A percentile compares a stretch with the other conserved stretches of the same genome.
Conservation (phyloP, 2,329 filamentous ascomycete genomes). For the Trichoderma sp. region DNA sequence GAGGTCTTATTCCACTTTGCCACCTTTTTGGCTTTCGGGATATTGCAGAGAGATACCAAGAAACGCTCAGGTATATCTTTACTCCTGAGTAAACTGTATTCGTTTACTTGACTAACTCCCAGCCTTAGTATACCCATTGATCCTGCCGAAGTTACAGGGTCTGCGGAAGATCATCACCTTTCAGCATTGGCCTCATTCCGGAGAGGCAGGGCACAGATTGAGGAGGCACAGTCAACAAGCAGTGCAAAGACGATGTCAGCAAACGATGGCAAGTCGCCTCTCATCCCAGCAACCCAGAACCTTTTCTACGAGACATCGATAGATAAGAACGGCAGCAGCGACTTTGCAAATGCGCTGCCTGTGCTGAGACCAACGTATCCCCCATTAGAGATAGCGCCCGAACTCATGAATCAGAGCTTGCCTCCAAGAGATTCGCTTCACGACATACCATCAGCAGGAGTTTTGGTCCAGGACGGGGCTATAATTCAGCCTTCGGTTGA, state of each 20-base stretch:
- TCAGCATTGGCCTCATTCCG: slow-evolving; percentile 32
- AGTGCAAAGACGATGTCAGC: slow-evolving; percentile 26
- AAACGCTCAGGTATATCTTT: slow-evolving; percentile 26
- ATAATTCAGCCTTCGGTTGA: slow-evolving; percentile 32
- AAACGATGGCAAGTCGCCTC: slow-evolving; percentile 21
- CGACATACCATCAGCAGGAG: slow-evolving; percentile 20
- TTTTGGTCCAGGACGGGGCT: slow-evolving; percentile 29
- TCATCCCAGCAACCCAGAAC: slow-evolving; percentile 30
- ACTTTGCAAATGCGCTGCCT: slow-evolving; percentile 24
- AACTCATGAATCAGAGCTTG: slow-evolving; percentile 21
- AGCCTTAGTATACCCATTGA: slow-evolving; percentile 23
- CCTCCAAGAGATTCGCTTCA: slow-evolving; percentile 28
- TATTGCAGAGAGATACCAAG: slow-evolving; percentile 32
- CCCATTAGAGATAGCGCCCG: slow-evolving; percentile 6
- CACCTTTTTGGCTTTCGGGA: slow-evolving; percentile 33
- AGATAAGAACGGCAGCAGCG: slow-evolving; percentile 2
- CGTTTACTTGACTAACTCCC: neutral
- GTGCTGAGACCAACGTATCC: slow-evolving; percentile 19
- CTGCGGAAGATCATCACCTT: slow-evolving; percentile 32
- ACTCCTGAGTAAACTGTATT: neutral
- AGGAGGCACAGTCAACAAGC: slow-evolving; percentile 27
- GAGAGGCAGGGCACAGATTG: slow-evolving; percentile 30
- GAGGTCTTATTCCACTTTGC: slow-evolving; percentile 32
- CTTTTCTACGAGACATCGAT: neutral
- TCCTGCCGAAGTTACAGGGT: slow-evolving; percentile 32